Base-by-base conservation (phyloP, 441 rosid species). In the Pelargonium myrrhifolium region DNA sequence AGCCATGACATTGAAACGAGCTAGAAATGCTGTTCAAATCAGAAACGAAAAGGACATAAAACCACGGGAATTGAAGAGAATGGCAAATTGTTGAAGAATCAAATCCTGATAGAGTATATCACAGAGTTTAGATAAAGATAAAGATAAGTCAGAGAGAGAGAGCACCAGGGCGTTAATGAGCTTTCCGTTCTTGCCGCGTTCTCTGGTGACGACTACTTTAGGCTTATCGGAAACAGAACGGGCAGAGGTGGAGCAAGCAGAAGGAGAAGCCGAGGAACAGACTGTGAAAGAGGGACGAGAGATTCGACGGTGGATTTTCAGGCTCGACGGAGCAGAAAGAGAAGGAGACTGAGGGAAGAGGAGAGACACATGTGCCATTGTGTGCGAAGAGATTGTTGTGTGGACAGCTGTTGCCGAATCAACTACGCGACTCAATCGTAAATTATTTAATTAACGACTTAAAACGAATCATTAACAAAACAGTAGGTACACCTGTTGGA, bases 101-200 rank as follows among this genome's bases (percentile, higher is more conserved):
- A 49, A n/a, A 15, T n/a, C 56, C 5, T 49, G 21, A 1, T 49
- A 2, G 7, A 53, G 24, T 7, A 17, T 8, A 53, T 53, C 9
- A 3, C n/a, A 5, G 39, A 35, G 6, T 35, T 35, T 35, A 35
- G 7, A 35, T 35, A 20, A 7, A 10, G 9, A 53, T 5, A n/a
- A 4, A 3, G 56, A 49, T 42, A 24, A 56, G 55, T 8, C 21
- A 10, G 15, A 12, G 20, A 49, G 17, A 49, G 22, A 15, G 17
- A 6, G 24, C 20, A 53, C 59, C 59, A 53, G 22, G 8, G 59
- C 59, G 6, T 20, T 15, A 17, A 53, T 53, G 59, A 53, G 59
- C 22, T 6, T 53, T 20, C 22, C 59, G 59, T 53, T 53, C 59
- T 53, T 53, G 59, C 59, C 59, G 59, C 59, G 59, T 53, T 53